These are phyloP conservation scores for Pichia exigua DNA, from an alignment of 805 yeast genomes.

Conservation along the genomic window DNA sequence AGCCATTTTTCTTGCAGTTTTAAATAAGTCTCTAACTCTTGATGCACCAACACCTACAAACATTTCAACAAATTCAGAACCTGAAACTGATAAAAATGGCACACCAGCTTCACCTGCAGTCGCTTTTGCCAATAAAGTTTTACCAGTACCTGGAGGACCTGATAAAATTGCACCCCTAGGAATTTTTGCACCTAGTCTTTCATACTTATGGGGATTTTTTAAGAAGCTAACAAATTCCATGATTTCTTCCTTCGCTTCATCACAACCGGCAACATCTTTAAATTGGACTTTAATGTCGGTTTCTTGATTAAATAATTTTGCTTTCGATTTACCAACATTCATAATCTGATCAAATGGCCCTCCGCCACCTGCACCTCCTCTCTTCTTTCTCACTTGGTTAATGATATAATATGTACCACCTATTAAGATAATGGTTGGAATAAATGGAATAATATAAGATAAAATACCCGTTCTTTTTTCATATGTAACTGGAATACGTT, in stretches of 20 bases:
- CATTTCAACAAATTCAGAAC: slow-evolving; percentile 98
- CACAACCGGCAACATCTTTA: slow-evolving; percentile 94
- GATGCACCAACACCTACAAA: slow-evolving; percentile 99
- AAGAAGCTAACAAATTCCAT: slow-evolving; percentile 96
- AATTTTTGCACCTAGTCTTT: slow-evolving; percentile 89
- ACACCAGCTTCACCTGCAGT: slow-evolving; percentile 99
- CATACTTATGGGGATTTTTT: slow-evolving; percentile 85
- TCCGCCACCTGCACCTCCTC: slow-evolving; percentile 44
- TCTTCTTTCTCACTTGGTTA: slow-evolving; percentile 21
- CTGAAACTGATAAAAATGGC: slow-evolving; percentile 91
- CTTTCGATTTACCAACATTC: slow-evolving; percentile 83
- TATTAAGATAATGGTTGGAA: slow-evolving; percentile 84
- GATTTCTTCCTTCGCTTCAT: slow-evolving; percentile 94
- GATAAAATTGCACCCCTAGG: slow-evolving; percentile 97
- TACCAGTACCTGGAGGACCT: slow-evolving; percentile 99
- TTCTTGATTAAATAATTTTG: slow-evolving; percentile 85
- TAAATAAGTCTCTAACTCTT: slow-evolving; percentile 91
- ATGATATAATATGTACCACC: slow-evolving; percentile 78
- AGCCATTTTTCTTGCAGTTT: slow-evolving; percentile 86
- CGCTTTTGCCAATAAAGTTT: slow-evolving; percentile 92
- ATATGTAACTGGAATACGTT: slow-evolving; percentile 77
- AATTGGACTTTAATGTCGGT: slow-evolving; percentile 84
- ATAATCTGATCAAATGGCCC: slow-evolving; percentile 80
- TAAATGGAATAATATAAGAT: slow-evolving; percentile 57
- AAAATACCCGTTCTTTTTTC: slow-evolving; percentile 61